Evolutionary conservation across 208 protist species (phyloP).

Genomic region (Wallacemonas sp.): DNA sequence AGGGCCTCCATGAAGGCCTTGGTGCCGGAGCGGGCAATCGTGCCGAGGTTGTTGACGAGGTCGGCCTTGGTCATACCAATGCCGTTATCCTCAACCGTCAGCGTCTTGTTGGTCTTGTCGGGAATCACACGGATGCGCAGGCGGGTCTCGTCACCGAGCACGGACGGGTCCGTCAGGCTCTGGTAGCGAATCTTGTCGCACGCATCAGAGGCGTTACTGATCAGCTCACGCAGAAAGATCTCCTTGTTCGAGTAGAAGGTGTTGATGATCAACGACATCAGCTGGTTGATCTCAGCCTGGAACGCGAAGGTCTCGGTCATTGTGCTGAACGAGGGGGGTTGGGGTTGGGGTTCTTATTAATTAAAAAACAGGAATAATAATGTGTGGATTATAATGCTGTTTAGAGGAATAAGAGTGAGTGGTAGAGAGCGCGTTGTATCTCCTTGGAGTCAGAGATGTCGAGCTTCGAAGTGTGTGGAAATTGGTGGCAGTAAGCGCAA

Average conservation of each 20-base stretch:
- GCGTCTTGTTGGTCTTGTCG: slow-evolving; percentile 95
- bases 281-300: slow-evolving; percentile 97
- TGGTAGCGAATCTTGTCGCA: slow-evolving; percentile 98
- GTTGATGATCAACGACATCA: slow-evolving; percentile 99
- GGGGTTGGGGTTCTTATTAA: slow-evolving; percentile 2
- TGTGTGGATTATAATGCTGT: neutral
- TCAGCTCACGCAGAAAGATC: slow-evolving; percentile 99
- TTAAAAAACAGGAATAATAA: slow-evolving; percentile 8
- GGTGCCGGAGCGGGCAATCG: slow-evolving; percentile 98
- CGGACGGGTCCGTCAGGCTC: slow-evolving; percentile 92
- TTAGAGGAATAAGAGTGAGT: slow-evolving; percentile 12
- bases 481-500: too few species aligned
- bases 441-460: neutral
- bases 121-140: slow-evolving; percentile 96
- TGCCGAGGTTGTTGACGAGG: slow-evolving; percentile 98
- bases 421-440: neutral
- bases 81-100: slow-evolving; percentile 97
- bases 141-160: slow-evolving; percentile 91
- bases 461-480: neutral
- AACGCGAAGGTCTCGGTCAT: slow-evolving; percentile 57
- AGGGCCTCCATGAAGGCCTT: slow-evolving; percentile 99
- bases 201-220: slow-evolving; percentile 98
- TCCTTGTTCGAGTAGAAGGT: slow-evolving; percentile 99
- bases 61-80: slow-evolving; percentile 99
- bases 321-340: slow-evolving; percentile 4